Percentiles rank a stretch among this genome's conserved stretches.
These are phyloP conservation scores for Cornus kousa DNA, from an alignment of 148 eudicot species.

Conservation along the genomic window DNA sequence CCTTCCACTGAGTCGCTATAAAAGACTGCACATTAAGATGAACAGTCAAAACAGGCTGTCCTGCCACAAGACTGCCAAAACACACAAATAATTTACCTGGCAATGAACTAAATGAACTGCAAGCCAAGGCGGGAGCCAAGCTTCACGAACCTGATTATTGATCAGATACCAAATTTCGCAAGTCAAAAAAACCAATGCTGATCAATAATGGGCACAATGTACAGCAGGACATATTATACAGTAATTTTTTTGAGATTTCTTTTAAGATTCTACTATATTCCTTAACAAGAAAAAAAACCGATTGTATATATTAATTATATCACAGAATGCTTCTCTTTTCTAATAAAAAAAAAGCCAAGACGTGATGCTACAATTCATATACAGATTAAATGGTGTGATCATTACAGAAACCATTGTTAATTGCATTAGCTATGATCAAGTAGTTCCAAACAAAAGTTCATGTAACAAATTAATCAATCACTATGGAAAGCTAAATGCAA, in stretches of 20 bases:
- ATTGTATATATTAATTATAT: no score
- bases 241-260: no score
- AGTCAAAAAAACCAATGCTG: neutral
- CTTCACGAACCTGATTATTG: slow-evolving; percentile 49
- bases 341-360: no score
- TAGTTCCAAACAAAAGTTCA: no score
- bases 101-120: slow-evolving; percentile 39
- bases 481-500: slow-evolving; percentile 1
- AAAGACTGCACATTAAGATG: slow-evolving; percentile 41
- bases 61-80: neutral
- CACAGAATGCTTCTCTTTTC: no score
- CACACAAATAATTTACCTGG: slow-evolving; percentile 41
- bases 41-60: neutral
- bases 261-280: no score
- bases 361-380: no score
- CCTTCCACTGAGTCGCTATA: slow-evolving; percentile 57
- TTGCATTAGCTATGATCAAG: no score
- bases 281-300: no score
- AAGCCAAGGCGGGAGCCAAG: slow-evolving; percentile 72
- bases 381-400: no score
- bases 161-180: slow-evolving; percentile 10
- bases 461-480: neutral
- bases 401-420: no score
- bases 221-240: neutral
- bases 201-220: neutral